Percentiles rank a stretch among this genome's conserved stretches.
These are phyloP conservation scores for Lichtheimia ramosa DNA, from an alignment of 371 early-diverging fungal species.

Conservation along the genomic window DNA sequence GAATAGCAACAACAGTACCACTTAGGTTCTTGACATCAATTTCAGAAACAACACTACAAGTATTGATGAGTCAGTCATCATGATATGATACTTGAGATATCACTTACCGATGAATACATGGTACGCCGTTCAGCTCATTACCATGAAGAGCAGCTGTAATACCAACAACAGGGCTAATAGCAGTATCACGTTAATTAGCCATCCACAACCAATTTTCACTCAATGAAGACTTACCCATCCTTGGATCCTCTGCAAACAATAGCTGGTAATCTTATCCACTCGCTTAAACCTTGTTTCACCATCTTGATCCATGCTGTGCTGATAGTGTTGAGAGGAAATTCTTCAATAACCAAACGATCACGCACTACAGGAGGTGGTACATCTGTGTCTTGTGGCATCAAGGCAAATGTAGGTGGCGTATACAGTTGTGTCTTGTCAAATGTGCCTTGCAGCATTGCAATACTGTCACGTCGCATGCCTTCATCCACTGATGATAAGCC, in stretches of 20 bases:
- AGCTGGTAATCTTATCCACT: slow-evolving; percentile 69
- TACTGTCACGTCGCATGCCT: slow-evolving; percentile 23
- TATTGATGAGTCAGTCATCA: neutral
- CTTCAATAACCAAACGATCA: slow-evolving; percentile 64
- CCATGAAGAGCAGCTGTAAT: slow-evolving; percentile 84
- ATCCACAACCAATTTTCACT: neutral
- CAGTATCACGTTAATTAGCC: neutral
- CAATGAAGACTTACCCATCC: slow-evolving; percentile 36
- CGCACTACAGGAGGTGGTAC: slow-evolving; percentile 67
- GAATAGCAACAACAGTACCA: slow-evolving; percentile 88
- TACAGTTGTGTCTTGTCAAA: slow-evolving; percentile 59
- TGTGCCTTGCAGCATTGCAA: slow-evolving; percentile 28
- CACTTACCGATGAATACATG: slow-evolving; percentile 78
- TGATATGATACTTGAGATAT: neutral
- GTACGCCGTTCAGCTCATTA: slow-evolving; percentile 91
- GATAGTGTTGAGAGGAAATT: slow-evolving; percentile 63
- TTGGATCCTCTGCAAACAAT: slow-evolving; percentile 69
- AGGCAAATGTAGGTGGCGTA: slow-evolving; percentile 54
- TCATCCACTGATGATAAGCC: slow-evolving; percentile 8
- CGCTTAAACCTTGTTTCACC: slow-evolving; percentile 68
- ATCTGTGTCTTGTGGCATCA: slow-evolving; percentile 53
- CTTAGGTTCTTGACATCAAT: slow-evolving; percentile 70
- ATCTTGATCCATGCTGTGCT: slow-evolving; percentile 75
- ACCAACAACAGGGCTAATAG: slow-evolving; percentile 31
- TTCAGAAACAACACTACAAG: slow-evolving; percentile 64